These are phyloP conservation scores for Neurospora sp. DNA, from an alignment of 495 filamentous ascomycete genomes.

Conservation along the genomic window DNA sequence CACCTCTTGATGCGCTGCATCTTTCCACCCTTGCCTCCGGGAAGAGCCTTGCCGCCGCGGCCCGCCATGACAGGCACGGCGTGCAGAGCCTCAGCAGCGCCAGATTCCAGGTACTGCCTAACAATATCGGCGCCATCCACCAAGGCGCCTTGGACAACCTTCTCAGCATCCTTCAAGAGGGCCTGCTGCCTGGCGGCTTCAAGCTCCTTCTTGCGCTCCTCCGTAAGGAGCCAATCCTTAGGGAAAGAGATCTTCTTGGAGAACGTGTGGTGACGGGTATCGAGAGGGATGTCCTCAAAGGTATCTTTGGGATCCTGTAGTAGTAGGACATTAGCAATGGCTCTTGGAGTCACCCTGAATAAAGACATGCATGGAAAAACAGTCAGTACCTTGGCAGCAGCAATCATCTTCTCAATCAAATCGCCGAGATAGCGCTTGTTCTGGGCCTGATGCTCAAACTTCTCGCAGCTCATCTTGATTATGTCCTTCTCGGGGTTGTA, in stretches of 20 bases:
- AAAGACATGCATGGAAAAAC: neutral
- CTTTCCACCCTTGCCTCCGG: neutral
- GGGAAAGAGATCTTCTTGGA: constrained; percentile 68
- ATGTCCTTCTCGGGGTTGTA: constrained; percentile 83
- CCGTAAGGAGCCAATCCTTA: constrained; percentile 66
- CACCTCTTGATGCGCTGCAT: neutral
- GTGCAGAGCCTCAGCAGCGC: constrained; percentile 1
- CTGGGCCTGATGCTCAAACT: constrained; percentile 76
- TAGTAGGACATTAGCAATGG: neutral
- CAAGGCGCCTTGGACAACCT: constrained; percentile 34
- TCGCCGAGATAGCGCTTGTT: constrained; percentile 93
- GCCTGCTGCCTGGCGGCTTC: constrained; percentile 44
- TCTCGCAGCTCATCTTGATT: constrained; percentile 85
- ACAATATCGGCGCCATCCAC: constrained; percentile 47
- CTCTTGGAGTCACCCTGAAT: neutral
- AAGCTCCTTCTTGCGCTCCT: constrained; percentile 54
- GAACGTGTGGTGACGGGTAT: constrained; percentile 74
- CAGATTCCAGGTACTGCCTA: constrained; percentile 24
- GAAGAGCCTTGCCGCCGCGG: neutral
- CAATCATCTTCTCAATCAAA: constrained; percentile 59
- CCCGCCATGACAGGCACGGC: constrained; percentile 1
- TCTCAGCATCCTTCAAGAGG: constrained; percentile 35
- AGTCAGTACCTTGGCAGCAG: constrained; percentile 54
- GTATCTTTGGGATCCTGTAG: constrained; percentile 57
- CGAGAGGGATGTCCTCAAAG: constrained; percentile 83